Conservation (phyloP, 148 eudicot species). For the Amaranthus hypochondriacus region DNA sequence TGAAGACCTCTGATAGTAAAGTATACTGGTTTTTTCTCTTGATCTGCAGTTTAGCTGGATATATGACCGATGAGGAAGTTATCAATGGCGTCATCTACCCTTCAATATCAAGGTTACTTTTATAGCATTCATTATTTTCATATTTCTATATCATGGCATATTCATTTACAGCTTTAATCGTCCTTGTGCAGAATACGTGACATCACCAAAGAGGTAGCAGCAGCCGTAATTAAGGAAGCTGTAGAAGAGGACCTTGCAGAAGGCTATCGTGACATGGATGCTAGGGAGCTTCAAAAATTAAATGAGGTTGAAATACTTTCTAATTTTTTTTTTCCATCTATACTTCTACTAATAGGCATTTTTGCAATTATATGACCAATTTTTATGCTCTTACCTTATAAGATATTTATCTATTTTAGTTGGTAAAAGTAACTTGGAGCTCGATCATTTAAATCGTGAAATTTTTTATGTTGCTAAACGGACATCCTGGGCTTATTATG, state of each 20-base stretch:
- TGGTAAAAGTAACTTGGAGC: not conserved
- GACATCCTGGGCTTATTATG: not conserved
- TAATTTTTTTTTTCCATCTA: not conserved
- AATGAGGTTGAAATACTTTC: conserved; percentile 42
- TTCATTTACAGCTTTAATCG: conserved; percentile 8
- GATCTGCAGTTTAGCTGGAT: conserved; percentile 68
- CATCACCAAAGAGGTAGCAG: conserved; percentile 88
- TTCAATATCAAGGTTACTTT: conserved; percentile 68
- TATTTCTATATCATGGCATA: not conserved
- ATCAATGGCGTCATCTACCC: conserved; percentile 74
- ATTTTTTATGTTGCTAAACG: not conserved
- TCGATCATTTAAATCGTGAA: not conserved
- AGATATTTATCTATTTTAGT: not conserved
- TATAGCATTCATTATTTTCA: conserved; percentile 2
- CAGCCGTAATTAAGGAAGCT: conserved; percentile 91
- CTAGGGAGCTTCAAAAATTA: conserved; percentile 68
- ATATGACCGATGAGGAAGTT: conserved; percentile 93
- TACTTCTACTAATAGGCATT: not conserved
- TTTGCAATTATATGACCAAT: not conserved
- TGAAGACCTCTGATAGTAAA: not conserved
- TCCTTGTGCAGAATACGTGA: conserved; percentile 71
- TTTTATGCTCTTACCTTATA: not conserved
- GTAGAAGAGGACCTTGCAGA: conserved; percentile 85
- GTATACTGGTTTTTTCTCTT: conserved; percentile 6
- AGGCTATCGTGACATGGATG: conserved; percentile 94